Evolutionary conservation across 1,284 basidiomycete species (phyloP), one percentile per base, ranked within the genome.

Genomic region (Rhodofomes roseus): DNA sequence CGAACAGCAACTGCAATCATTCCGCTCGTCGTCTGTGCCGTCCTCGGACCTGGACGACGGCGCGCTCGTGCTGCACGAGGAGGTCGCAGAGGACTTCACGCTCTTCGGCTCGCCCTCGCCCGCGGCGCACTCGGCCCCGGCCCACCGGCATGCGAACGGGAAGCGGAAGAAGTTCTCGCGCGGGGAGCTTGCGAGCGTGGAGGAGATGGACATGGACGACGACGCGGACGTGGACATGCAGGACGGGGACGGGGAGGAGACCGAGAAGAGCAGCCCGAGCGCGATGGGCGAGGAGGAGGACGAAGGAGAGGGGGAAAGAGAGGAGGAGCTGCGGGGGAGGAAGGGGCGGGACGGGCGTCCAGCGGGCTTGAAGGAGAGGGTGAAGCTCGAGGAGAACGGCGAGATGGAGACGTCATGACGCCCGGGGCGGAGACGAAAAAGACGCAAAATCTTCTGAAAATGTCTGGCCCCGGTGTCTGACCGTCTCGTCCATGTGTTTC

Each of bases 1-100:
- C 50, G 92, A 94, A 72, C 77, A 79, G 34, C 82, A 87, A 73
- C 76, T 90, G 22, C 77, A 79, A 54, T 70, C 70, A 37, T 80
- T 79, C 65, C 73, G 81, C 29, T 70, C 69, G 16, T 71, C 61
- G 14, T 25, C 54, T n/a, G 36, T 61, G 48, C 23, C 60, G 53
- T 44, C 40, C 57, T 50, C 37, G 54, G 60, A 64, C 29, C 70
- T 70, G 14, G 50, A 63, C 16, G 54, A 55, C 14, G 70, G 63
- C 54, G 62, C 63, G 52, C 66, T 73, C 53, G 66, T 73, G 62
- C 67, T 74, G 54, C 73, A 73, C 62, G 70, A 73, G 54, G 72
- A 72, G 58, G 68, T 69, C 46, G 65, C 36, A 36, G 66, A 66
- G 57, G 63, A 39, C 27, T 67, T 68, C 52, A 60, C 62, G 34